Base-by-base conservation (phyloP, 2,329 filamentous ascomycete species). In the Fusarium sp. region DNA sequence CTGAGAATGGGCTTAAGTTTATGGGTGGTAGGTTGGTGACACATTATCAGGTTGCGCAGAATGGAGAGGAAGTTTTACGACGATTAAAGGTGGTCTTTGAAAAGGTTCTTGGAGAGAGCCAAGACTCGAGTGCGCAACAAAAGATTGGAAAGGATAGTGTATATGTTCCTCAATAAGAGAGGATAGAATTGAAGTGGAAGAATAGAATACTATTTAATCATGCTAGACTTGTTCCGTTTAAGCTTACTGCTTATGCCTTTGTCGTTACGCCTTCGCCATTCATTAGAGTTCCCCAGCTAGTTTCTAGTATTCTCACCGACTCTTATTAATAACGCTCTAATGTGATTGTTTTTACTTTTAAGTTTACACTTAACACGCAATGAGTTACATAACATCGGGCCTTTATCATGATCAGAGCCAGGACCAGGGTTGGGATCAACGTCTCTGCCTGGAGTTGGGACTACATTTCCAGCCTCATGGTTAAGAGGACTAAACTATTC, bases 21-120 rank as follows among this genome's bases (percentile, higher is more conserved):
- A 65, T 77, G 56, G 77, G 77, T 3, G 76, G 77, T 31, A 78
- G 83, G 31, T 62, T 87, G 57, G 84, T 86, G 56, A 81, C 81
- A 41, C 84, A 83, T 62, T 85, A 84, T 63, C 85, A 94, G 82
- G 89, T 92, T 67, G 88, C 88, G 16, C 80, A 85, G 76, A 85
- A 84, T 65, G 79, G 79, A 5, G 86, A 89, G 1, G 86, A 89
- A 70, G 87, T 90, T 3, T 80, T 94, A 45, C 76, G 80, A 26
- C 82, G 82, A 57, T 77, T 92, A 33, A 84, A 86, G 62, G 79
- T 81, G 50, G 82, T 90, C 7, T 91, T 92, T 68, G 67, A 71
- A 33, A 73, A 72, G 58, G 72, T 80, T 15, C 72, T 81, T 37
- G 57, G 68, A 4, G 73, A 74, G 42, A 52, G 46, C 6, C 57